Base-by-base conservation (phyloP, 106 monocot genomes). In the Dendrobium huoshanense region DNA sequence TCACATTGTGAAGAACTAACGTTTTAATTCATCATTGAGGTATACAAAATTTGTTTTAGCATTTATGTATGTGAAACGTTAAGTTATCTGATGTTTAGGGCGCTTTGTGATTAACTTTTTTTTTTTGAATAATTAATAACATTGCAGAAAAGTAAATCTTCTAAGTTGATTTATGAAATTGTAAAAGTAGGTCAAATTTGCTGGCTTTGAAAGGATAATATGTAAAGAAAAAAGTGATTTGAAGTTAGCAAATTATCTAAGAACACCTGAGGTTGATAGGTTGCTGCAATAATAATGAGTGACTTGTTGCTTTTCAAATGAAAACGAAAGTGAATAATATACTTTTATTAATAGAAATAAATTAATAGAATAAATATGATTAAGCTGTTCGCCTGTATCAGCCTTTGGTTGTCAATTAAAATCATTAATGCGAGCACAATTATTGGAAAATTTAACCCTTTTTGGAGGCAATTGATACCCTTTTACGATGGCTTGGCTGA, bases 1-100 rank as follows among this genome's bases (percentile, higher is more conserved):
- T 56, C 67, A 67, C 67, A 67, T 27, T 25, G 6, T 27, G 9
- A 25, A 10, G 27, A 67, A 27, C 9, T 67, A 67, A 45, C 9
- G n/a, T 75, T 37, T 17, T 44, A 29, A n/a, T 75, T 15, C 72
- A 75, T n/a, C 37, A 40, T 73, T 73, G 16, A 72, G 72, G 5
- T 4, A 67, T 27, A 9, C 67, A 25, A 67, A 25, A 19, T 67
- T 67, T 27, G 6, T 67, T 27, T 9, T 24, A 9, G 67, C 9
- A 73, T 73, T 41, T 73, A 40, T 41, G 33, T 73, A 73, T 73
- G 73, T 73, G 73, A 73, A 27, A 67, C 5, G 25, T 75, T 44
- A 43, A 37, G 40, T 43, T 64, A 25, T 9, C 4, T n/a, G 15
- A 19, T 72, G 72, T 37, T 37, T 37, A 37, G 37, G 37, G 37